These are phyloP conservation scores for Aegilops speltoides DNA, from an alignment of 176 grass and related monocot species.

Conservation along the genomic window DNA sequence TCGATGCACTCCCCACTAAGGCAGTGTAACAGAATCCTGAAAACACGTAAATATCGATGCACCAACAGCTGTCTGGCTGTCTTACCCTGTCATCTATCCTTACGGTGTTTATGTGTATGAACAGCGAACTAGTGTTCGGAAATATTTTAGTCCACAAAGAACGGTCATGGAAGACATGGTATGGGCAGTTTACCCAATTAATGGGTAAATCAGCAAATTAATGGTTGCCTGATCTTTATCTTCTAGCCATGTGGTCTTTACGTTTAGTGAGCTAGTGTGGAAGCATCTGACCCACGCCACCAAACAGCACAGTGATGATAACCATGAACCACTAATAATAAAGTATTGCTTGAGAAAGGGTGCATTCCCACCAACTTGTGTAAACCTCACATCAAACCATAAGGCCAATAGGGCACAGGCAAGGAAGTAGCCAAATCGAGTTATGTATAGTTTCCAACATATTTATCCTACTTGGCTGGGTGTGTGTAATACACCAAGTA, in stretches of 20 bases:
- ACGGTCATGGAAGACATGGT: neutral
- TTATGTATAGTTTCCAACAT: neutral
- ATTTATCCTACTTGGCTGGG: neutral
- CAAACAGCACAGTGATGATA: neutral
- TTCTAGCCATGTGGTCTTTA: neutral
- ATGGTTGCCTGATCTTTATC: neutral
- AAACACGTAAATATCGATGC: neutral
- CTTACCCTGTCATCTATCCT: neutral
- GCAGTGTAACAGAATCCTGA: neutral
- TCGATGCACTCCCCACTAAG: neutral
- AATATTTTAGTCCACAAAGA: neutral
- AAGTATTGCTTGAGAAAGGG: neutral
- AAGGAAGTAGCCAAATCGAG: neutral
- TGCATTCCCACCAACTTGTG: neutral
- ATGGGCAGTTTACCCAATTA: neutral
- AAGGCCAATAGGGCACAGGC: neutral
- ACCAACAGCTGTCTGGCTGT: neutral
- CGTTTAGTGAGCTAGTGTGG: neutral
- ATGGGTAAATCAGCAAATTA: neutral
- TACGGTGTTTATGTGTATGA: neutral
- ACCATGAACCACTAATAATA: neutral
- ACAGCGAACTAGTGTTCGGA: neutral
- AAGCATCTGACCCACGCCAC: neutral
- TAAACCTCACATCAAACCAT: conserved; percentile 16
- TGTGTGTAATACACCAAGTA: neutral